Evolutionary conservation across 179 eudicot species (phyloP).

Genomic region (Spinacia oleracea): DNA sequence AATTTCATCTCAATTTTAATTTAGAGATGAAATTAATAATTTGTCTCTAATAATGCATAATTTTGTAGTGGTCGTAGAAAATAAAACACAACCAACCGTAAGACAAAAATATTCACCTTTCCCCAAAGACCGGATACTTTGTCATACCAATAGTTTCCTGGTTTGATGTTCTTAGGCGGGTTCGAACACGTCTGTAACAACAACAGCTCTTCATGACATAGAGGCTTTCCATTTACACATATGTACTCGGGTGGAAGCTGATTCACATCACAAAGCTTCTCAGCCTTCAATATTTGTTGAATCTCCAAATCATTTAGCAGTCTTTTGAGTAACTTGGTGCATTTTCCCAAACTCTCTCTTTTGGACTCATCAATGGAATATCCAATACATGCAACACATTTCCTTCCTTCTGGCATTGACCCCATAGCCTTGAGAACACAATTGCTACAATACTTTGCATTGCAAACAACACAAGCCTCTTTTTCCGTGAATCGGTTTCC

Average conservation of each 20-base stretch:
- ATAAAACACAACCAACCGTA: constrained; percentile 6
- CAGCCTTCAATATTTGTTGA: constrained; percentile 89
- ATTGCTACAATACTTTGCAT: constrained; percentile 83
- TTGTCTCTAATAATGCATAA: too few relatives aligned
- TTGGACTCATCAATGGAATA: constrained; percentile 81
- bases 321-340: constrained; percentile 84
- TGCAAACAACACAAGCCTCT: constrained; percentile 93
- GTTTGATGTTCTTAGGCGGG: constrained; percentile 92
- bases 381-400: constrained; percentile 93
- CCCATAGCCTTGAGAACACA: constrained; percentile 99
- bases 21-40: too few relatives aligned
- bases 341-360: constrained; percentile 77
- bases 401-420: constrained; percentile 99
- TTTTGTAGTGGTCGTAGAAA: too few relatives aligned
- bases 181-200: constrained; percentile 71
- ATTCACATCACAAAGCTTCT: constrained; percentile 83
- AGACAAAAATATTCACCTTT: constrained; percentile 57
- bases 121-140: constrained; percentile 99
- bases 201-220: constrained; percentile 77
- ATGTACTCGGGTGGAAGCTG: constrained; percentile 90
- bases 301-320: constrained; percentile 87
- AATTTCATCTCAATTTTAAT: too few relatives aligned
- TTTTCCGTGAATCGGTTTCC: constrained; percentile 90
- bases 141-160: constrained; percentile 97
- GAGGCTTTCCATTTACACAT: constrained; percentile 77